phyloP scores from a whole-genome alignment of 495 filamentous ascomycete species.

The Penicillium taxi region DNA sequence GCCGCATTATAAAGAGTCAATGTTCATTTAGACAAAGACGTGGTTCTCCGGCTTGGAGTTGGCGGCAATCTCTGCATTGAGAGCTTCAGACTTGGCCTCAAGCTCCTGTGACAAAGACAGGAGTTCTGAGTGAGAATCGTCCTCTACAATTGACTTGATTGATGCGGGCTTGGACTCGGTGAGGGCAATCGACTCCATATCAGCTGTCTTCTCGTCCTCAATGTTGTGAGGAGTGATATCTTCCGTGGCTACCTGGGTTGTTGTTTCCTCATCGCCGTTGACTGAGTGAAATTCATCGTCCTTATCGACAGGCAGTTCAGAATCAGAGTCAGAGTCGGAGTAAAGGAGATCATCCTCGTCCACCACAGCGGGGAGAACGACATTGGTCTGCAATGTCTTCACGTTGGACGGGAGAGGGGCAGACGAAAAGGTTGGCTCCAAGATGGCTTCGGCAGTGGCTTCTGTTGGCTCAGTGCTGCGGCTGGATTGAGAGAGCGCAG shows the following conservation, averaged over 20 bases:
- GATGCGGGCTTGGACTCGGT: too few species aligned
- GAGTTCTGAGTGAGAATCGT: too few species aligned
- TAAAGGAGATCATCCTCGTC: constrained; percentile 17
- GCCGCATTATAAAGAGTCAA: too few species aligned
- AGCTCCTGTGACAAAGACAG: too few species aligned
- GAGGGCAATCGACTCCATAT: too few species aligned
- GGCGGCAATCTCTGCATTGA: too few species aligned
- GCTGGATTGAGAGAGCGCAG: constrained; percentile 20
- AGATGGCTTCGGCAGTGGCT: constrained; percentile 3
- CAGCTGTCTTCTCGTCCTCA: too few species aligned
- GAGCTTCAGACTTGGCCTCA: not conserved
- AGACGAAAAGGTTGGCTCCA: constrained; percentile 8
- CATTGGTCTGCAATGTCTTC: constrained; percentile 14
- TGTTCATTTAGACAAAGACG: too few species aligned
- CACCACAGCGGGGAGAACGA: constrained; percentile 8
- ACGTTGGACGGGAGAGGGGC: constrained; percentile 13
- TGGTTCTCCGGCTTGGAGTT: too few species aligned
- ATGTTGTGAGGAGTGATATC: too few species aligned
- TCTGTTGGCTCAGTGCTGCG: constrained; percentile 18
- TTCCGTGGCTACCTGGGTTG: not conserved
- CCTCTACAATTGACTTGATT: too few species aligned
- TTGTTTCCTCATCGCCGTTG: constrained; percentile 6
- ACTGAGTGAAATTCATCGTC: constrained; percentile 47
- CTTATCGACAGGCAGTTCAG: constrained; percentile 18
- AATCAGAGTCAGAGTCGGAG: constrained; percentile 14